Conservation (phyloP, 2,329 filamentous ascomycete genomes). For the Penicillium sp. region DNA sequence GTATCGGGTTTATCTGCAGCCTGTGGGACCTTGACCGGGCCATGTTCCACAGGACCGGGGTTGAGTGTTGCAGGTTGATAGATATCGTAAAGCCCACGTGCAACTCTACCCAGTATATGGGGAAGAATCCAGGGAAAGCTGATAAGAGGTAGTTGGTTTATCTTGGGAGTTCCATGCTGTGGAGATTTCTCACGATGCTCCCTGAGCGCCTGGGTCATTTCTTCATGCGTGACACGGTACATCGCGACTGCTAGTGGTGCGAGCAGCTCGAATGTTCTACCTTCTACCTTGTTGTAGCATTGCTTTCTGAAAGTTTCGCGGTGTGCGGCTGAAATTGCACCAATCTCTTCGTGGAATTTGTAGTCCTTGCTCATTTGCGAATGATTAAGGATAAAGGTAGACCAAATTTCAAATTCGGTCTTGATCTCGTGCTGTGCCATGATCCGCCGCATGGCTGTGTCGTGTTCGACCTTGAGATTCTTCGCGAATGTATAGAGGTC, state of each 20-base stretch:
- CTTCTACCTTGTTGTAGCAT: conserved; percentile 59
- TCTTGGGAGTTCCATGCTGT: too few species aligned
- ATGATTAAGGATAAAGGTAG: conserved; percentile 71
- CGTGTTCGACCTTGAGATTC: conserved; percentile 76
- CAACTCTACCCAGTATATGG: conserved; percentile 61
- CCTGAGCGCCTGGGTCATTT: conserved; percentile 53
- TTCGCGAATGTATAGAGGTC: too few species aligned
- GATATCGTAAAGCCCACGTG: conserved; percentile 22
- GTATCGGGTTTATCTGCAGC: too few species aligned
- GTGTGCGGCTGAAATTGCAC: conserved; percentile 56
- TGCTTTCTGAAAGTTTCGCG: conserved; percentile 59
- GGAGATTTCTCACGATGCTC: too few species aligned
- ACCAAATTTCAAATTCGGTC: conserved; percentile 92
- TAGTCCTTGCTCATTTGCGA: conserved; percentile 67
- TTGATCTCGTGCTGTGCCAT: conserved; percentile 76
- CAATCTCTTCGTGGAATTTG: conserved; percentile 77
- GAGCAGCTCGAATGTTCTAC: too few species aligned
- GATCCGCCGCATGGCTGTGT: conserved; percentile 63
- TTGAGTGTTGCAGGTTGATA: too few species aligned
- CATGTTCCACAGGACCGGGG: too few species aligned
- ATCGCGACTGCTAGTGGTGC: conserved; percentile 67
- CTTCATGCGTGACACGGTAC: conserved; percentile 70
- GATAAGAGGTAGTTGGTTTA: conserved; percentile 74
- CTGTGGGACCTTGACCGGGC: too few species aligned
- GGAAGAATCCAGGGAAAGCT: conserved; percentile 91